These are phyloP conservation scores for Cicer bijugum DNA, from an alignment of 306 rosid species.

Conservation along the genomic window DNA sequence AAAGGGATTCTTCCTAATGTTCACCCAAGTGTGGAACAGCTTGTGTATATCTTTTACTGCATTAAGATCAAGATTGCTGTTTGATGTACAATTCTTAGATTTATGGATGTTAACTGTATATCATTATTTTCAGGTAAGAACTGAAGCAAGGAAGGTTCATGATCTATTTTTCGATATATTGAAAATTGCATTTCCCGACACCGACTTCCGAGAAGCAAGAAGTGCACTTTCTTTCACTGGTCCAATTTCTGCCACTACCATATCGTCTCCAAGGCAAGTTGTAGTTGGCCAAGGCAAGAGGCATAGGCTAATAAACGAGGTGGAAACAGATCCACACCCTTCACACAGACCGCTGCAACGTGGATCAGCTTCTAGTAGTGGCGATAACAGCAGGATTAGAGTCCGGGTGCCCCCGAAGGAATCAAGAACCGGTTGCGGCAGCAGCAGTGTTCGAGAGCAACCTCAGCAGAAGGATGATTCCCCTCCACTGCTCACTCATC, in stretches of 20 bases:
- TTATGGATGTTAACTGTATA: constrained; percentile 24
- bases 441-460: constrained; percentile 65
- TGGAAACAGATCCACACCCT: constrained; percentile 63
- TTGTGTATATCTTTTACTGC: background rate
- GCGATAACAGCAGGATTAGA: constrained; percentile 69
- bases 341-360: constrained; percentile 70
- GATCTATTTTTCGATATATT: constrained; percentile 94
- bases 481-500: constrained; percentile 79
- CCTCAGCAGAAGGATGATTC: constrained; percentile 71
- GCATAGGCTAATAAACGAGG: constrained; percentile 64
- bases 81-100: background rate
- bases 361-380: constrained; percentile 49
- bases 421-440: constrained; percentile 56
- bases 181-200: constrained; percentile 91
- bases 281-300: constrained; percentile 68
- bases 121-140: constrained; percentile 70
- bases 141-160: constrained; percentile 95
- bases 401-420: constrained; percentile 68
- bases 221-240: constrained; percentile 72
- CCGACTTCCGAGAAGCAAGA: constrained; percentile 82
- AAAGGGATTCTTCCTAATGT: constrained; percentile 35
- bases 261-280: constrained; percentile 64
- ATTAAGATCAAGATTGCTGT: constrained; percentile 4
- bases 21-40: background rate
- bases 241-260: constrained; percentile 50